These are phyloP conservation scores for Lanzia echinophila DNA, from an alignment of 2,329 filamentous ascomycete species.

Conservation along the genomic window DNA sequence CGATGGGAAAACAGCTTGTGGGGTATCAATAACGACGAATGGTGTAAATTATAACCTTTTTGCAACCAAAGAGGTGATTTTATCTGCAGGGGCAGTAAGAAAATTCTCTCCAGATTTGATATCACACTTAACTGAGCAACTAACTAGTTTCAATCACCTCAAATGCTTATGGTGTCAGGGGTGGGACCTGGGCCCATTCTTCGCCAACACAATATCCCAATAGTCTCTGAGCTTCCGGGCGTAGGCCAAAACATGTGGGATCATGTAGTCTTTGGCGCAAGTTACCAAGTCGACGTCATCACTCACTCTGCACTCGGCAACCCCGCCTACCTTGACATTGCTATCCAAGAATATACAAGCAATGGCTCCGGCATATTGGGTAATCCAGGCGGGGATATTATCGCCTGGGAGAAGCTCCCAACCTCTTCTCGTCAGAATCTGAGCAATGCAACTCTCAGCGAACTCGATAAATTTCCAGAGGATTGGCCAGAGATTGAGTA, in stretches of 20 bases:
- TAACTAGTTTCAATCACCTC: not conserved
- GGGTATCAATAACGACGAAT: not conserved
- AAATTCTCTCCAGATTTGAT: not conserved
- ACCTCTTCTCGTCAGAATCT: not conserved
- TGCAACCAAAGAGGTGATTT: conserved; percentile 17
- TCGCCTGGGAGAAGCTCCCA: conserved; percentile 16
- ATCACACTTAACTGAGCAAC: not conserved
- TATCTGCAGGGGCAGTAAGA: not conserved
- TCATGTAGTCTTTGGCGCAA: conserved; percentile 9
- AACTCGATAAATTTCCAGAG: conserved; percentile 4
- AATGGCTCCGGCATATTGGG: conserved; percentile 1
- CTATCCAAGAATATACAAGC: not conserved
- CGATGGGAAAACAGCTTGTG: not conserved
- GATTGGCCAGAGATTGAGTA: conserved; percentile 16
- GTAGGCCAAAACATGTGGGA: conserved; percentile 41
- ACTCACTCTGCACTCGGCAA: conserved; percentile 1
- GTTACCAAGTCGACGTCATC: conserved; percentile 5
- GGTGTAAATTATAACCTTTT: conserved; percentile 11
- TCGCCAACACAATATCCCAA: conserved; percentile 27
- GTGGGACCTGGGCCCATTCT: not conserved
- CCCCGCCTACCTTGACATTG: not conserved
- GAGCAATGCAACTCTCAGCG: not conserved
- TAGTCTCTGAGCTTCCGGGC: not conserved
- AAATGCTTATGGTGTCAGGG: not conserved
- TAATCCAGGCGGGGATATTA: conserved; percentile 8